These are phyloP conservation scores for Fusarium denticulatum DNA, from an alignment of 2,329 filamentous ascomycete species.

Conservation along the genomic window DNA sequence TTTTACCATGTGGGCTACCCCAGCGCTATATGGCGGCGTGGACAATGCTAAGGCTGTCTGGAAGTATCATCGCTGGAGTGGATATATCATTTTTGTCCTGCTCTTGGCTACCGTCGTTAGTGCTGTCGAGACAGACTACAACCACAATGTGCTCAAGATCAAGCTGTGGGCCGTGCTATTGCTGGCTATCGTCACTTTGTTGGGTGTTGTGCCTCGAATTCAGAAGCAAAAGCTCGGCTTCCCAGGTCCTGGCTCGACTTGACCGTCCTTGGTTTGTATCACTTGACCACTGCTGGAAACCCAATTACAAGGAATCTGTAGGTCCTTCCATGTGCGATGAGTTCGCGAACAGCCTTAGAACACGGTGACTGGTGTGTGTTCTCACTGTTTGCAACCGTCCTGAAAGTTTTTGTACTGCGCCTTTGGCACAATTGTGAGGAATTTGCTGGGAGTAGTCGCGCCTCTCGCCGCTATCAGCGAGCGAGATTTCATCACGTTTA, in stretches of 20 bases:
- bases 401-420: background rate
- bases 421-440: background rate
- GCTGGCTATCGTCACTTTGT: slow-evolving; percentile 71
- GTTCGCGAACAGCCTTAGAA: background rate
- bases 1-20: slow-evolving; percentile 82
- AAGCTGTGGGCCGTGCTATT: slow-evolving; percentile 79
- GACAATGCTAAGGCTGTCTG: slow-evolving; percentile 84
- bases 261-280: background rate
- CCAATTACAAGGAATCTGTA: background rate
- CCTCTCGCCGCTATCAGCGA: background rate
- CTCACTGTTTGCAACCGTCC: background rate
- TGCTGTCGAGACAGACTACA: slow-evolving; percentile 81
- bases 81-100: slow-evolving; percentile 77
- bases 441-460: background rate
- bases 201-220: slow-evolving; percentile 80
- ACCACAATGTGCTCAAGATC: slow-evolving; percentile 72
- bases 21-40: slow-evolving; percentile 78
- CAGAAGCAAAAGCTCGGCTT: slow-evolving; percentile 82
- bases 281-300: background rate
- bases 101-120: slow-evolving; percentile 78
- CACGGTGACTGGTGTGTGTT: background rate
- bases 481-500: background rate
- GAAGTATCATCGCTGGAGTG: slow-evolving; percentile 85
- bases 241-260: slow-evolving; percentile 25
- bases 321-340: background rate